A percentile compares a stretch with the other conserved stretches of the same genome.
Evolutionary conservation across 805 yeast genomes (phyloP).

Genomic region (Zygoascus biomembranicola): DNA sequence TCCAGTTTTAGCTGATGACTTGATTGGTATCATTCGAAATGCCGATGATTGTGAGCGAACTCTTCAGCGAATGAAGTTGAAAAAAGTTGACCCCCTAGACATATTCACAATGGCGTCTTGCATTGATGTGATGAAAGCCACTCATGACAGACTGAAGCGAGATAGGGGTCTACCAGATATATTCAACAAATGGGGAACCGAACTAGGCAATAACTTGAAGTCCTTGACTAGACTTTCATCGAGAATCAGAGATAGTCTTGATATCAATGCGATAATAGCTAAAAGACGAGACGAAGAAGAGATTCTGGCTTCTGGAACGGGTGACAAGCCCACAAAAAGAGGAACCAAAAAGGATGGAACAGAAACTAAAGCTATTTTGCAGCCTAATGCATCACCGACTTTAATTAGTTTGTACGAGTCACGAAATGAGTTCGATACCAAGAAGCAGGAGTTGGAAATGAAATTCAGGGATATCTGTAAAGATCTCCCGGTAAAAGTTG

Average conservation of each 20-base stretch:
- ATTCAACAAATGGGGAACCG: background rate
- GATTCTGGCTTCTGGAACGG: background rate
- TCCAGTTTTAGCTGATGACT: constrained; percentile 44
- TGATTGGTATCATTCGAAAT: constrained; percentile 52
- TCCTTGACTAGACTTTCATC: constrained; percentile 30
- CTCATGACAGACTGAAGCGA: constrained; percentile 14
- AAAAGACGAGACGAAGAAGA: constrained; percentile 26
- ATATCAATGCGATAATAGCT: constrained; percentile 27
- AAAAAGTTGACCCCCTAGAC: constrained; percentile 38
- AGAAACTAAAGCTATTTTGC: constrained; percentile 15
- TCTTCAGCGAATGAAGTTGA: constrained; percentile 30
- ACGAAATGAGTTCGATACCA: constrained; percentile 21
- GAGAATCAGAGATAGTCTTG: constrained; percentile 36
- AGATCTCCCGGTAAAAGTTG: constrained; percentile 17
- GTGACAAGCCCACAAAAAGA: constrained; percentile 8
- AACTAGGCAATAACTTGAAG: constrained; percentile 7
- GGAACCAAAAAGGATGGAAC: constrained; percentile 2
- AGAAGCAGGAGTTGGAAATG: constrained; percentile 19
- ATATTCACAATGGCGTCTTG: constrained; percentile 38
- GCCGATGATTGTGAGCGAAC: constrained; percentile 36
- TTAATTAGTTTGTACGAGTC: constrained; percentile 20
- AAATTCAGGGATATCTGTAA: constrained; percentile 11
- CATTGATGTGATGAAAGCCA: constrained; percentile 28
- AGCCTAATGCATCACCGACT: constrained; percentile 10
- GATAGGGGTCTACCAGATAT: background rate